These are phyloP conservation scores for Mycena haematopus DNA, from an alignment of 768 basidiomycete species.

Conservation along the genomic window DNA sequence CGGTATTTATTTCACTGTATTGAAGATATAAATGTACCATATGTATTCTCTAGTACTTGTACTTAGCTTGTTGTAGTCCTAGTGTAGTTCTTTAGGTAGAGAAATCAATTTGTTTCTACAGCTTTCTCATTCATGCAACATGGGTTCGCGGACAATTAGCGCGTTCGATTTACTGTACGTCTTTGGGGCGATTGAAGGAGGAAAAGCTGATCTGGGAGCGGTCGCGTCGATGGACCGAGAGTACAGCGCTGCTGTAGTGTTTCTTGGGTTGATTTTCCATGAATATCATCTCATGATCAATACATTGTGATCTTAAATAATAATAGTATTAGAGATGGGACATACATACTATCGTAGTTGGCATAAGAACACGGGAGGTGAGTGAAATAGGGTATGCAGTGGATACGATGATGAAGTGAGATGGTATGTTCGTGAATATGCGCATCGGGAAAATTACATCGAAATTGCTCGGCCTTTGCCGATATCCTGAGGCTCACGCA, in stretches of 20 bases:
- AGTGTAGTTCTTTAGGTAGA: slow-evolving; percentile 11
- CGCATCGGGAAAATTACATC: slow-evolving; percentile 54
- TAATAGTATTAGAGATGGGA: slow-evolving; percentile 20
- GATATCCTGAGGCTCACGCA: slow-evolving; percentile 65
- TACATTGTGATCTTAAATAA: slow-evolving; percentile 2
- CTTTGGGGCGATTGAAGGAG: no score
- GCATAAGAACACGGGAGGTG: slow-evolving; percentile 3
- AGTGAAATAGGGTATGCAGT: slow-evolving; percentile 20
- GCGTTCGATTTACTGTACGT: no score
- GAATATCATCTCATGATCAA: no score
- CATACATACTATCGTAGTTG: slow-evolving; percentile 4
- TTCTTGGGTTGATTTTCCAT: no score
- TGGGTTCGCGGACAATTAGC: no score
- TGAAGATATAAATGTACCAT: slow-evolving; percentile 18
- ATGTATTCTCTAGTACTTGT: slow-evolving; percentile 6
- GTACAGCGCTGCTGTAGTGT: no score
- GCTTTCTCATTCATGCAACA: no score
- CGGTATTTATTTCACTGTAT: slow-evolving; percentile 17
- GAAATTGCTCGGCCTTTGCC: slow-evolving; percentile 85
- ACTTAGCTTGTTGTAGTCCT: slow-evolving; percentile 8
- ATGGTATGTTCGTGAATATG: slow-evolving; percentile 9
- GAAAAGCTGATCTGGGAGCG: no score
- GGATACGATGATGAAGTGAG: not conserved
- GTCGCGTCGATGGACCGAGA: no score
- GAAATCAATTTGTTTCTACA: not conserved